Evolutionary conservation across 2,329 filamentous ascomycete genomes (phyloP), one percentile per base, ranked within the genome.

Genomic region (Cladosporium sp.): DNA sequence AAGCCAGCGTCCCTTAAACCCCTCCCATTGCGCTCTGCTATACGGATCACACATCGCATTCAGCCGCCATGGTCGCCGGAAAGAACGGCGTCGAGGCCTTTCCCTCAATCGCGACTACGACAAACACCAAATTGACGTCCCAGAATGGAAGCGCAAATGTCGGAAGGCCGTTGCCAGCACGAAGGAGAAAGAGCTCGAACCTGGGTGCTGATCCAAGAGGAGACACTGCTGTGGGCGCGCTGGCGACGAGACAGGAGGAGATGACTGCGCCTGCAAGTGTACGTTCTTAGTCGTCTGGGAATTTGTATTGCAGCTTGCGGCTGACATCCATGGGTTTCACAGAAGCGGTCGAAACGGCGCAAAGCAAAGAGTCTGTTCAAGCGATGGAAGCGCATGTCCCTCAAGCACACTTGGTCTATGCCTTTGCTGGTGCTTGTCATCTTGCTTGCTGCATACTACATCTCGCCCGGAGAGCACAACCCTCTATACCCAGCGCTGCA

Each of bases 401-500:
- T 79, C 49, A 73, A 74, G 44, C 82, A 86, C 68, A 86, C 83
- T 25, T 86, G 83, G 83, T 70, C 85, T 17, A 77, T 81, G 50
- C 92, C 93, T 22, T 81, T 94, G 58, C 72, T 88, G 63, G 75
- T 95, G 58, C 74, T 90, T 58, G 60, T 80, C 59, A 66, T 85
- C 69, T 80, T 92, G 69, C 75, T 89, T 59, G 74, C 79, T 50
- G 79, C 84, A 60, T 97, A 93, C 75, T 83, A 85, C 63, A 71
- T 90, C 68, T 88, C 91, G 70, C 93, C 92, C 4, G 84, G 82
- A 65, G 80, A 86, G 60, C 84, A 87, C 58, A 97, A 97, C 73
- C 89, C 89, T 12, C 73, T 96, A 62, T 82, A 90, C 75, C 82
- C 80, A 74, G 91, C 91, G 73, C 85, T 97, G 73, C 96, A 96